These are phyloP conservation scores for Suillus sp. DNA, from an alignment of 768 basidiomycete genomes.

Conservation along the genomic window DNA sequence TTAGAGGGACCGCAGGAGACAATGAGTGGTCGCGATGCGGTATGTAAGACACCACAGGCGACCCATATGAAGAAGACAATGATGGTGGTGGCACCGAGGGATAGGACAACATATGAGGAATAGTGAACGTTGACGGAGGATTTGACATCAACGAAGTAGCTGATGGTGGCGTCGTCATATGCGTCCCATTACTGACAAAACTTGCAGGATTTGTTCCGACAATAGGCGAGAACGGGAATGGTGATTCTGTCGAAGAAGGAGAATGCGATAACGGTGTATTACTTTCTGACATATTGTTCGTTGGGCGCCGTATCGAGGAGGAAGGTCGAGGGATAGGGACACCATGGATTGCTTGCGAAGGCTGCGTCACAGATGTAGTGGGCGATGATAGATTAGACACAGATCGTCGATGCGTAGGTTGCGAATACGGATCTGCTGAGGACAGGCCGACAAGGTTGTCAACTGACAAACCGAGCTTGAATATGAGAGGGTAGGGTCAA, in stretches of 20 bases:
- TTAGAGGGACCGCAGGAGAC: conserved; percentile 55
- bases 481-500: conserved; percentile 1
- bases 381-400: conserved; percentile 38
- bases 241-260: conserved; percentile 65
- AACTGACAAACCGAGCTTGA: conserved; percentile 71
- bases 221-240: conserved; percentile 67
- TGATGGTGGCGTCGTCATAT: conserved; percentile 74
- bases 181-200: conserved; percentile 59
- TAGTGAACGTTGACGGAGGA: conserved; percentile 30
- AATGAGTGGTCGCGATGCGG: conserved; percentile 50
- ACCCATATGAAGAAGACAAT: conserved; percentile 76
- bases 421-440: conserved; percentile 66
- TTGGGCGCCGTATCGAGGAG: conserved; percentile 61
- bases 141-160: conserved; percentile 54
- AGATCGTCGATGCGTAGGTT: conserved; percentile 65
- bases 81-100: conserved; percentile 85
- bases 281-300: conserved; percentile 47
- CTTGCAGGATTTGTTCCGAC: conserved; percentile 56
- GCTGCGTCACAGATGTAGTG: conserved; percentile 26
- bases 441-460: conserved; percentile 78
- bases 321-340: conserved; percentile 79
- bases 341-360: conserved; percentile 45
- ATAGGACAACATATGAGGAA: conserved; percentile 59
- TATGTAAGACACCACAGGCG: conserved; percentile 53
- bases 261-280: conserved; percentile 69